These are phyloP conservation scores for Penicillium verrucosum DNA, from an alignment of 2,329 filamentous ascomycete genomes.

Conservation along the genomic window DNA sequence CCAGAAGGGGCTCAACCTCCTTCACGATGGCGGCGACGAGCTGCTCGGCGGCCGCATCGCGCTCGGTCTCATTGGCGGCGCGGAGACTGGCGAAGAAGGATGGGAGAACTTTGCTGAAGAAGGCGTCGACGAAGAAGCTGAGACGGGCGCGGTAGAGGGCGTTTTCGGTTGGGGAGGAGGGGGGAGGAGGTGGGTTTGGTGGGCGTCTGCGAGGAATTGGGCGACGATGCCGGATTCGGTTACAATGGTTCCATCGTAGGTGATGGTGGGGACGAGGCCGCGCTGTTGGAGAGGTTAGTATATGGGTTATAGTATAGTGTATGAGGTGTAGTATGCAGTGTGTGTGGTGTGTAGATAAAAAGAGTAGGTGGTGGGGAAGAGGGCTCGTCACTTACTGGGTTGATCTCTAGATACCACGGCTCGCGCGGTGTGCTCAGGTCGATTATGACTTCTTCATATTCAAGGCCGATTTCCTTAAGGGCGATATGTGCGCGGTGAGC, in stretches of 20 bases:
- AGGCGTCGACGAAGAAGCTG: constrained; percentile 70
- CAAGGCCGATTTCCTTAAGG: constrained; percentile 62
- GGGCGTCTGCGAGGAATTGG: constrained; percentile 67
- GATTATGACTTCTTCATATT: constrained; percentile 69
- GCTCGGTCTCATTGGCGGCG: constrained; percentile 50
- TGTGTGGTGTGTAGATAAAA: background rate
- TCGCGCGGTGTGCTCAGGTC: constrained; percentile 67
- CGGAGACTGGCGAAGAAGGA: constrained; percentile 49
- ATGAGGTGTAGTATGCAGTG: background rate
- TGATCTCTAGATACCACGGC: constrained; percentile 70
- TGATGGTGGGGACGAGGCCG: constrained; percentile 70
- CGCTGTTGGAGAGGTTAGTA: constrained; percentile 41
- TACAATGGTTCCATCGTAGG: constrained; percentile 67
- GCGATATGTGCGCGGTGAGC: constrained; percentile 74
- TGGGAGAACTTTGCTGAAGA: constrained; percentile 58
- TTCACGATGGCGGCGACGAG: constrained; percentile 59
- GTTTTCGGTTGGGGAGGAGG: constrained; percentile 51
- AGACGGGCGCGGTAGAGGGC: constrained; percentile 65
- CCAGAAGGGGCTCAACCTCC: constrained; percentile 70
- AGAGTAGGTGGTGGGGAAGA: background rate
- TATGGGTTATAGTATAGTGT: background rate
- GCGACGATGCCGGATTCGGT: constrained; percentile 68
- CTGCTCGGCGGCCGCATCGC: constrained; percentile 48
- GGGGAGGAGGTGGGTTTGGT: constrained; percentile 64
- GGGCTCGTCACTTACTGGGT: constrained; percentile 52